Evolutionary conservation across 495 filamentous ascomycete species (phyloP).

Genomic region (Baudoinia panamericana): DNA sequence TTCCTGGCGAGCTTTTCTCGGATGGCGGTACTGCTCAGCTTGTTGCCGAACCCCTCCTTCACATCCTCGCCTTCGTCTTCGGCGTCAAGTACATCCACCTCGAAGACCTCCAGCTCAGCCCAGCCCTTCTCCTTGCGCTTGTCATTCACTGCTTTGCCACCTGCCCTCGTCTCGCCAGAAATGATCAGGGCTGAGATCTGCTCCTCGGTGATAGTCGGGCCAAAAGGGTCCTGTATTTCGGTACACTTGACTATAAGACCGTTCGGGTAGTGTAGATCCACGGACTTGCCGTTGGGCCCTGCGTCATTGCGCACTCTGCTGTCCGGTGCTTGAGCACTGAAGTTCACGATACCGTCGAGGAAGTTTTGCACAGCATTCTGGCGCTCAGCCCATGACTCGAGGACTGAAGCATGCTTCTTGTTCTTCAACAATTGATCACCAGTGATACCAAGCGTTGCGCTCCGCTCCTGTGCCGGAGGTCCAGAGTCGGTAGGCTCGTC

Average conservation of each 20-base stretch:
- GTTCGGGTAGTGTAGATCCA: constrained; percentile 36
- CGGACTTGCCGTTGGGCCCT: constrained; percentile 39
- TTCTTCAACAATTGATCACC: constrained; percentile 72
- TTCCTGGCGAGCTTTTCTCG: constrained; percentile 19
- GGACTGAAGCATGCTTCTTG: constrained; percentile 70
- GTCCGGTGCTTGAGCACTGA: constrained; percentile 26
- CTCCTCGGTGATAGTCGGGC: constrained; percentile 78
- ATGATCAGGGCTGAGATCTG: constrained; percentile 69
- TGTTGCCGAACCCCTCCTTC: constrained; percentile 54
- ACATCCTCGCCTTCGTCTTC: constrained; percentile 36
- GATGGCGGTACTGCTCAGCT: constrained; percentile 61
- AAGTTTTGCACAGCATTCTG: constrained; percentile 56
- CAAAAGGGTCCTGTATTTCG: constrained; percentile 77
- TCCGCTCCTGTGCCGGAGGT: constrained; percentile 28
- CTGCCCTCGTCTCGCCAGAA: constrained; percentile 75
- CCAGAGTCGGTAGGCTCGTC: constrained; percentile 34
- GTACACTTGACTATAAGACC: constrained; percentile 53
- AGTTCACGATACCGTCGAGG: constrained; percentile 54
- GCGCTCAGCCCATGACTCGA: constrained; percentile 67
- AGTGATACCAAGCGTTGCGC: constrained; percentile 72
- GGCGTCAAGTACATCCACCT: constrained; percentile 79
- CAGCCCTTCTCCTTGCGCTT: constrained; percentile 68
- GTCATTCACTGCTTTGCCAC: constrained; percentile 72
- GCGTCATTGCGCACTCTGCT: constrained; percentile 26
- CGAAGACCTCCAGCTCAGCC: constrained; percentile 62